These are phyloP conservation scores for Nitzschia sp. DNA, from an alignment of 108 stramenopile genomes.

Conservation along the genomic window DNA sequence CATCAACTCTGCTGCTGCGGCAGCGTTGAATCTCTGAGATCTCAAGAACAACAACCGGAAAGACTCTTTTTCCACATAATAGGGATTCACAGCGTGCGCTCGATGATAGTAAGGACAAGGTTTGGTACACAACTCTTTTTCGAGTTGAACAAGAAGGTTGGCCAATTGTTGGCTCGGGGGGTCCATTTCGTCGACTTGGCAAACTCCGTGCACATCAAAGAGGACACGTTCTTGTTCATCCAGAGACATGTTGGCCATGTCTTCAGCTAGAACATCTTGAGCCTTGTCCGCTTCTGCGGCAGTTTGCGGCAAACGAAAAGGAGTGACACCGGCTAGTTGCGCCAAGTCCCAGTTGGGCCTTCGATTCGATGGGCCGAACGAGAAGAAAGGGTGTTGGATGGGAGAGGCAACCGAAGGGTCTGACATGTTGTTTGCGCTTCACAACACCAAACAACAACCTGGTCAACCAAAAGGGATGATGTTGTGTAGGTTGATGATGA, in stretches of 20 bases:
- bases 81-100: not conserved
- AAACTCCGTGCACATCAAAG: slow-evolving; percentile 13
- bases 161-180: too few relatives aligned
- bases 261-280: slow-evolving; percentile 8
- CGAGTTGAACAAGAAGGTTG: not conserved
- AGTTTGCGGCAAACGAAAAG: not conserved
- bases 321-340: slow-evolving; percentile 1
- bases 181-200: not conserved
- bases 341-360: not conserved
- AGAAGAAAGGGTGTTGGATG: not conserved
- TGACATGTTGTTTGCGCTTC: not conserved
- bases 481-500: too few relatives aligned
- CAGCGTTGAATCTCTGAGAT: slow-evolving; percentile 31
- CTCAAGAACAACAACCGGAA: slow-evolving; percentile 42
- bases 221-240: slow-evolving; percentile 8
- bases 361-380: not conserved
- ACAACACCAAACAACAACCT: not conserved
- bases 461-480: not conserved
- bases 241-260: slow-evolving; percentile 8
- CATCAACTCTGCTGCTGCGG: slow-evolving; percentile 21
- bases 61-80: not conserved
- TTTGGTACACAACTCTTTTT: not conserved
- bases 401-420: too few relatives aligned
- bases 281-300: not conserved
- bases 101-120: not conserved